Percentiles rank a stretch among this genome's conserved stretches.
Evolutionary conservation across 495 filamentous ascomycete genomes (phyloP).

Genomic region (Xeromyces bisporus): DNA sequence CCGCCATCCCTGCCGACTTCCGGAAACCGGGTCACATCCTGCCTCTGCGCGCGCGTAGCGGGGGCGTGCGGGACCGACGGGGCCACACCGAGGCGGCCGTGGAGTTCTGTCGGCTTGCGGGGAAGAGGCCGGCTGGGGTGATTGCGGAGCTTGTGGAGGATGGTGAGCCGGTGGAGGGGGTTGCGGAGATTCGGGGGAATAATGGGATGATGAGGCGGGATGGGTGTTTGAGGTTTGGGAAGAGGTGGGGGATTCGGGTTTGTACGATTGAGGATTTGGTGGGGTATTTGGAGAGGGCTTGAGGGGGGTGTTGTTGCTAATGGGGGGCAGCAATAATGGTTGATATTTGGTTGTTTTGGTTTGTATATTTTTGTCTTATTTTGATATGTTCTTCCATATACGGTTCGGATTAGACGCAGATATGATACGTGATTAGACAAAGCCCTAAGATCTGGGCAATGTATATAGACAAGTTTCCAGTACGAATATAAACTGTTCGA

Average conservation of each 20-base stretch:
- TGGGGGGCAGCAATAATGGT: slow-evolving; percentile 18
- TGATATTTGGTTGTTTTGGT: slow-evolving; percentile 1
- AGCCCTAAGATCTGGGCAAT: too few relatives aligned
- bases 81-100: slow-evolving; percentile 91
- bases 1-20: slow-evolving; percentile 40
- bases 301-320: slow-evolving; percentile 17
- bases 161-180: slow-evolving; percentile 45
- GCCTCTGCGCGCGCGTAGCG: slow-evolving; percentile 61
- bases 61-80: slow-evolving; percentile 58
- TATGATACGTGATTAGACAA: not conserved
- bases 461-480: slow-evolving; percentile 1
- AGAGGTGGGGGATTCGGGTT: slow-evolving; percentile 75
- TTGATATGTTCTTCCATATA: slow-evolving; percentile 3
- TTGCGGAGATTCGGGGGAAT: slow-evolving; percentile 36
- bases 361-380: slow-evolving; percentile 1
- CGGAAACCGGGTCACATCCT: slow-evolving; percentile 82
- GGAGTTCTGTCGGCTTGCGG: slow-evolving; percentile 69
- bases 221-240: slow-evolving; percentile 75
- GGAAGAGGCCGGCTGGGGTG: slow-evolving; percentile 56
- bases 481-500: too few relatives aligned
- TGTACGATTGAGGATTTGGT: slow-evolving; percentile 92
- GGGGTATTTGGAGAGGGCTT: slow-evolving; percentile 48
- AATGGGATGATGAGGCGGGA: slow-evolving; percentile 88
- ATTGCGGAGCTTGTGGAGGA: slow-evolving; percentile 81
- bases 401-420: too few relatives aligned